A percentile compares a stretch with the other conserved stretches of the same genome.
phyloP scores from a whole-genome alignment of 805 yeast species.

The Debaryomyces hansenii region DNA sequence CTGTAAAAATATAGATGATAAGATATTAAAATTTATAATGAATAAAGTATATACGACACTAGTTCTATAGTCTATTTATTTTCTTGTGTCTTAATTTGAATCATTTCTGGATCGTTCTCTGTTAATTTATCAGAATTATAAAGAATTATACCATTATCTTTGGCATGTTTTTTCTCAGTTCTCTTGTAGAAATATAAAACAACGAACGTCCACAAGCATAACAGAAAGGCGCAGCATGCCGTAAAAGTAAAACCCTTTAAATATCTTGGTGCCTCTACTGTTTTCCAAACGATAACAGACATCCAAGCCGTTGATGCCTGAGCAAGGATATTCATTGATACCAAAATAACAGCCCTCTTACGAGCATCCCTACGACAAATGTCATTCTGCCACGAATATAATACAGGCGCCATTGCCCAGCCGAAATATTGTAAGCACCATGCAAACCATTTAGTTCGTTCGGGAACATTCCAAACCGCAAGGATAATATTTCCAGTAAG shows the following conservation, averaged over 20 bases:
- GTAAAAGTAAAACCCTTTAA: conserved; percentile 51
- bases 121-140: conserved; percentile 11
- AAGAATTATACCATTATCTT: conserved; percentile 29
- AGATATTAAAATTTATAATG: too few species aligned
- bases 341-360: conserved; percentile 53
- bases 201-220: conserved; percentile 47
- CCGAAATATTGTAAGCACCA: conserved; percentile 55
- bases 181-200: conserved; percentile 45
- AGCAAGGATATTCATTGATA: conserved; percentile 49
- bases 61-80: neutral
- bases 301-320: conserved; percentile 54
- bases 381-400: conserved; percentile 55
- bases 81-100: neutral
- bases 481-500: conserved; percentile 50
- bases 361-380: conserved; percentile 54
- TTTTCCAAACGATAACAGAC: conserved; percentile 48
- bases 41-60: too few species aligned
- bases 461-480: conserved; percentile 55
- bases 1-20: too few species aligned
- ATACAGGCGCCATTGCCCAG: conserved; percentile 58
- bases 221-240: conserved; percentile 42
- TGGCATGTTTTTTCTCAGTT: conserved; percentile 25
- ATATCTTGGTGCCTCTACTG: conserved; percentile 53
- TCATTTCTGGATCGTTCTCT: neutral
- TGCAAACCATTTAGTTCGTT: conserved; percentile 57